Conservation (phyloP, 2,329 filamentous ascomycete species). For the Hirsutella minnesotensis region DNA sequence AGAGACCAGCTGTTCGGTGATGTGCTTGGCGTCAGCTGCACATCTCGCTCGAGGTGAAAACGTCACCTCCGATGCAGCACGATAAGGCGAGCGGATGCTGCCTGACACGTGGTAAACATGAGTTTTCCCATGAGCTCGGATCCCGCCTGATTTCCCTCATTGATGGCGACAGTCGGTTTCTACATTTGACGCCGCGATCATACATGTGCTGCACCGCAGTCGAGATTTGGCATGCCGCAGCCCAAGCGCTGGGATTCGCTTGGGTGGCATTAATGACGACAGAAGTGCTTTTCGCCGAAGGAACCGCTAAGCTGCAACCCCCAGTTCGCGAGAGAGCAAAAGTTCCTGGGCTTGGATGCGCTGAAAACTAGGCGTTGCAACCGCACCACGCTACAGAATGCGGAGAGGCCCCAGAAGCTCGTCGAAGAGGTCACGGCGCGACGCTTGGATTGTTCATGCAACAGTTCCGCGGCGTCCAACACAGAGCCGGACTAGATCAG, state of each 20-base stretch:
- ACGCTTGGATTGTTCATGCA: background rate
- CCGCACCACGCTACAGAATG: background rate
- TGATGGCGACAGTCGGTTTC: background rate
- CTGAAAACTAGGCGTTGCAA: constrained; percentile 2
- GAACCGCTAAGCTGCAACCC: constrained; percentile 8
- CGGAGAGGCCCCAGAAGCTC: background rate
- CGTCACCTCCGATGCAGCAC: background rate
- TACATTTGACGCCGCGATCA: background rate
- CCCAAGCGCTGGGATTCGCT: background rate
- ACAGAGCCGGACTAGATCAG: background rate
- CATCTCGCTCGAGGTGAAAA: too few relatives aligned
- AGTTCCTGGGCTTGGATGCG: constrained; percentile 9
- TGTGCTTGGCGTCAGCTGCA: too few relatives aligned
- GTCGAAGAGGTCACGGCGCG: background rate
- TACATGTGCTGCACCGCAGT: background rate
- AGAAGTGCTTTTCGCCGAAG: constrained; percentile 1
- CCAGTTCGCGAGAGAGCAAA: constrained; percentile 9
- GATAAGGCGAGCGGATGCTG: background rate
- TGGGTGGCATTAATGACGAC: background rate
- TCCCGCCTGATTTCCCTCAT: constrained; percentile 2
- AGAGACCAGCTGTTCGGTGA: too few relatives aligned
- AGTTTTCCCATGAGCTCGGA: constrained; percentile 7
- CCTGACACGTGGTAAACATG: constrained; percentile 5
- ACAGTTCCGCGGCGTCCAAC: background rate
- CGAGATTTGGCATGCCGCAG: background rate